Base-by-base conservation (phyloP, 129 eudicot species). In the Chrysanthemum makinoi region DNA sequence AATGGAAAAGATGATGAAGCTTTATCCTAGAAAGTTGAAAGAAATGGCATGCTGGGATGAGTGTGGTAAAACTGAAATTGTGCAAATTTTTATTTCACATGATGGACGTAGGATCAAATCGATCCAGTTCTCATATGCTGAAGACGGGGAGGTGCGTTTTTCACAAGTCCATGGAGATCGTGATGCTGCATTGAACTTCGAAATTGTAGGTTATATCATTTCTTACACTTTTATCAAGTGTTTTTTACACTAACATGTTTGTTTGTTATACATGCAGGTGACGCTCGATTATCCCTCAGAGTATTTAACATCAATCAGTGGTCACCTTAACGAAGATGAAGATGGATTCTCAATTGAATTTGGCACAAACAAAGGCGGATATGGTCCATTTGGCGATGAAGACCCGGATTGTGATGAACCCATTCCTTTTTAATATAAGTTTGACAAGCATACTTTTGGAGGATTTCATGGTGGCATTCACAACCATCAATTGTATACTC, bases 131-230 rank as follows among this genome's bases (percentile, higher is more conserved):
- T 10, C 39, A 15, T 62, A 62, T 30, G 67, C 33, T 62, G 44
- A 12, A 15, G 46, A 62, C 15, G 48, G 14, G 19, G 20, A 35
- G 11, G n/a, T 68, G 5, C 5, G 28, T 60, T 54, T 11, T 52
- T 70, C 73, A 2, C 16, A 46, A 67, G 2, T 66, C 52, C 67
- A 75, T 61, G 80, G 79, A 9, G 56, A 59, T 10, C 44, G 73
- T 16, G 43, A 33, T 33, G 5, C 17, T 10, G 55, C 67, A 9
- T 47, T 6, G 20, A 39, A 49, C 12, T 46, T 75, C 16, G 73
- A 67, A 57, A 47, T 39, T 14, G 80, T 75, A 75, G 18, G 49
- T 56, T 13, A 6, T 15, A 68, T 8, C 15, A n/a, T 13, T 51
- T 10, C 16, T 10, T 13, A 13, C 6, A n/a, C 17, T 51, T 51